Base-by-base conservation (phyloP, 768 basidiomycete genomes). In the Naematelia encephala region DNA sequence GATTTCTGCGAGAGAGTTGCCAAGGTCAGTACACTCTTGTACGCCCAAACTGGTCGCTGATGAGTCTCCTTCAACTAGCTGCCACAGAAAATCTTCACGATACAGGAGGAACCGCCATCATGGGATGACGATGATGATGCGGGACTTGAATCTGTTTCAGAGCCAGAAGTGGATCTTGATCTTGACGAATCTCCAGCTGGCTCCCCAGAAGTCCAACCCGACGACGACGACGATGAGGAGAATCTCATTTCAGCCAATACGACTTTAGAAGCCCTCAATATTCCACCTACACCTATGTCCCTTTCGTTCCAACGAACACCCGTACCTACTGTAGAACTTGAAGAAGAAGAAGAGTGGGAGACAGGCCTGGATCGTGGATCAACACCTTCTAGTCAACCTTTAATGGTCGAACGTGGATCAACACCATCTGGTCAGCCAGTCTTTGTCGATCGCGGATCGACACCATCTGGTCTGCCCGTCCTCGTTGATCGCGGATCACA, bases 71-170 rank as follows among this genome's bases (percentile, higher is more conserved):
- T n/a, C n/a, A n/a, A n/a, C n/a, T 62, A 84, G 84, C 77, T 84
- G 22, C 79, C 79, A 5, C 78, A 81, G 45, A 84, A 85, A 70
- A 90, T 93, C 54, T 91, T 97, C 64, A 85, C 88, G 0, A 82
- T 97, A 3, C 89, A 90, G 61, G 87, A 92, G 42, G 90, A 91
- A 63, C 90, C 88, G 0, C 91, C 91, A 1, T 82, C 82, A 3
- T 96, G 91, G 91, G 68, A 71, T 13, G 71, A 75, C 14, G 67
- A 73, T 82, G 90, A 89, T 58, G 76, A 77, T 48, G 85, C 88
- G 79, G 89, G 86, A 0, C 77, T 92, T 21, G 87, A 90, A 69
- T 89, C 87, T 3, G 85, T 94, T 22, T 91, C 89, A 8, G 91
- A 86, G 63, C 84, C 84, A 0, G 85, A 87, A 49, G 75, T 85